A percentile compares a stretch with the other conserved stretches of the same genome.
Conservation (phyloP, 1,284 basidiomycete species). For the Pseudomicrostroma phylloplanum region DNA sequence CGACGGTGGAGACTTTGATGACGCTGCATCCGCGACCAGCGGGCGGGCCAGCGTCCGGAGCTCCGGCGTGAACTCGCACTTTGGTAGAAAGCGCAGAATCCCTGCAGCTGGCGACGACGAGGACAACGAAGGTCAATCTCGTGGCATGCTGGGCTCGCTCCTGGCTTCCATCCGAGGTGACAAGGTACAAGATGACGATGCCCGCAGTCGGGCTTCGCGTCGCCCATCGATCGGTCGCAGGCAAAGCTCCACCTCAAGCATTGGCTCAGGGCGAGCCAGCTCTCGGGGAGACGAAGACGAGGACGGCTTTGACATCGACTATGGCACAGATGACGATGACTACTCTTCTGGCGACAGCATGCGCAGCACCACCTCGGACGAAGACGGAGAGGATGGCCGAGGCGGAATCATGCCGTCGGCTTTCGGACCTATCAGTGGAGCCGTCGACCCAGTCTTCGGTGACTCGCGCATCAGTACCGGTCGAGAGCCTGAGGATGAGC, state of each 20-base stretch:
- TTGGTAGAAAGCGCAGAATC: constrained; percentile 22
- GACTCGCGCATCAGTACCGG: constrained; percentile 35
- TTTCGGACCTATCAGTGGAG: constrained; percentile 39
- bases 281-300: constrained; percentile 20
- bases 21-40: constrained; percentile 20
- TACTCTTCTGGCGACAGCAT: constrained; percentile 14
- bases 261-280: constrained; percentile 18
- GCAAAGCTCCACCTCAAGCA: constrained; percentile 23
- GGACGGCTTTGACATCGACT: constrained; percentile 31
- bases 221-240: constrained; percentile 28
- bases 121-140: constrained; percentile 18
- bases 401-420: constrained; percentile 41
- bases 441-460: constrained; percentile 46
- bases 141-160: constrained; percentile 42
- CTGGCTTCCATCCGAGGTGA: constrained; percentile 37
- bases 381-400: constrained; percentile 27
- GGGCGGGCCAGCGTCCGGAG: constrained; percentile 16
- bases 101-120: constrained; percentile 21
- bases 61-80: constrained; percentile 26
- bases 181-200: constrained; percentile 26
- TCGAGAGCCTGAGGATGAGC: constrained; percentile 34
- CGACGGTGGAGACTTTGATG: constrained; percentile 17
- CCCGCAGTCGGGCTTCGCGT: constrained; percentile 25
- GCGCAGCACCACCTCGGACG: constrained; percentile 27
- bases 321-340: constrained; percentile 24